A percentile compares a stretch with the other conserved stretches of the same genome.
These are phyloP conservation scores for Closterium sp. DNA, from an alignment of 139 green algal species.

Conservation along the genomic window DNA sequence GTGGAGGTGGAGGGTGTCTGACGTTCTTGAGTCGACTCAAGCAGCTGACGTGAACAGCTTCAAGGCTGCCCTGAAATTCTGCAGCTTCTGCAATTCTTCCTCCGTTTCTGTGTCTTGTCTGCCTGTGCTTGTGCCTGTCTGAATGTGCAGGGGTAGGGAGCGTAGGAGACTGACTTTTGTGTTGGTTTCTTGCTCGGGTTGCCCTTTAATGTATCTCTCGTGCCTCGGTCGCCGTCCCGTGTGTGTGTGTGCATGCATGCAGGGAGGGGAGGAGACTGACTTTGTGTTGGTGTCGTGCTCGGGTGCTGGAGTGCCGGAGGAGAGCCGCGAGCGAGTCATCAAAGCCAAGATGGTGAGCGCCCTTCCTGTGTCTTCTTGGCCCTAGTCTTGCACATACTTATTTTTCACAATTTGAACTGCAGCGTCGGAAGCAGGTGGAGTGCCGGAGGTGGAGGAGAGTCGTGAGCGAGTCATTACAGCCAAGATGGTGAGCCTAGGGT, in stretches of 20 bases:
- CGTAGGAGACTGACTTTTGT: neutral
- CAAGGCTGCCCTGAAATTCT: slow-evolving; percentile 51
- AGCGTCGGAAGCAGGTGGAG: too few relatives aligned
- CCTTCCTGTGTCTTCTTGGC: neutral
- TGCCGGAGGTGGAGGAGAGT: too few relatives aligned
- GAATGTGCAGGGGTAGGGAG: neutral
- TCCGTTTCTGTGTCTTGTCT: neutral
- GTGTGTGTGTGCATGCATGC: neutral
- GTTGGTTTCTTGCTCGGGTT: too few relatives aligned
- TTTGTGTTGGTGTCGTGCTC: slow-evolving; percentile 89
- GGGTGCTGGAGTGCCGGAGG: slow-evolving; percentile 49
- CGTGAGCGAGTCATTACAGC: too few relatives aligned
- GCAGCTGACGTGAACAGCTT: slow-evolving; percentile 18
- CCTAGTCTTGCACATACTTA: neutral
- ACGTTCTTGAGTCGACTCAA: neutral
- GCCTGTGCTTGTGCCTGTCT: slow-evolving; percentile 38
- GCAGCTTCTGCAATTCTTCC: slow-evolving; percentile 2
- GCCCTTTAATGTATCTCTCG: too few relatives aligned
- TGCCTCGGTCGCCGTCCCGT: neutral
- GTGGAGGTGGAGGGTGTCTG: neutral
- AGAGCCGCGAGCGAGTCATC: slow-evolving; percentile 44
- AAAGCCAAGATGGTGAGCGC: slow-evolving; percentile 40
- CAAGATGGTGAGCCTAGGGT: too few relatives aligned
- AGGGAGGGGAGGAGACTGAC: slow-evolving; percentile 79
- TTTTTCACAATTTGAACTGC: too few relatives aligned